phyloP scores from a whole-genome alignment of 2,329 filamentous ascomycete genomes.

The Plectosphaerella sp. region DNA sequence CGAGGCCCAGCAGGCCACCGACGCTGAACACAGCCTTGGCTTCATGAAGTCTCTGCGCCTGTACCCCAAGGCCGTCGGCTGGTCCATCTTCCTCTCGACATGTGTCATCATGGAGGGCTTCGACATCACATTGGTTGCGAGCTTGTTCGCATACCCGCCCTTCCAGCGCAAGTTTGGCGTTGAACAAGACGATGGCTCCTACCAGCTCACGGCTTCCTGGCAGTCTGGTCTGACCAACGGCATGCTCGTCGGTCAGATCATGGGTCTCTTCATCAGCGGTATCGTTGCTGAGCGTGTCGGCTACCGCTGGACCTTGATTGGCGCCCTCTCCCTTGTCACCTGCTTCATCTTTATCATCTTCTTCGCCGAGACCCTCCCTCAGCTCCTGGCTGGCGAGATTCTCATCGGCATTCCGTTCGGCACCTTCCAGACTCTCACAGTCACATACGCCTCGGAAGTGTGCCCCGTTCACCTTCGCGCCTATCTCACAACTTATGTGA shows the following conservation, averaged over 20 bases:
- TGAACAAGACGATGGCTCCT: constrained; percentile 26
- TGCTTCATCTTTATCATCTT: constrained; percentile 45
- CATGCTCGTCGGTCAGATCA: constrained; percentile 40
- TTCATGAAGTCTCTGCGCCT: constrained; percentile 33
- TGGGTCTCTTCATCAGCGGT: constrained; percentile 46
- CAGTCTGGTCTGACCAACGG: constrained; percentile 47
- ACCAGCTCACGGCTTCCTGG: constrained; percentile 45
- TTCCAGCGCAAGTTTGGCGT: constrained; percentile 35
- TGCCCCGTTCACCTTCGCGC: constrained; percentile 40
- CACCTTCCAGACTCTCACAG: constrained; percentile 40
- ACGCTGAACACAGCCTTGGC: constrained; percentile 30
- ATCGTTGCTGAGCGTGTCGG: constrained; percentile 41
- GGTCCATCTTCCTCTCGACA: constrained; percentile 37
- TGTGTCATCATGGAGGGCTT: constrained; percentile 34
- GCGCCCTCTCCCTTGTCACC: constrained; percentile 30
- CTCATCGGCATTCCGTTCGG: constrained; percentile 43
- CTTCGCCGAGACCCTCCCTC: constrained; percentile 34
- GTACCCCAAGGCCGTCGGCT: constrained; percentile 37
- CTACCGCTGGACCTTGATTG: constrained; percentile 42
- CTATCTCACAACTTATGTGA: constrained; percentile 43
- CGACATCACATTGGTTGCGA: constrained; percentile 10
- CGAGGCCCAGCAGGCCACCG: constrained; percentile 32
- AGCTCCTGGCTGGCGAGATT: constrained; percentile 41
- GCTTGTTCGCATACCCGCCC: constrained; percentile 12
- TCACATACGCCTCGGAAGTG: constrained; percentile 44